Percentiles rank a stretch among this genome's conserved stretches.
Evolutionary conservation across 805 yeast species (phyloP).

Genomic region (Candida easanensis): DNA sequence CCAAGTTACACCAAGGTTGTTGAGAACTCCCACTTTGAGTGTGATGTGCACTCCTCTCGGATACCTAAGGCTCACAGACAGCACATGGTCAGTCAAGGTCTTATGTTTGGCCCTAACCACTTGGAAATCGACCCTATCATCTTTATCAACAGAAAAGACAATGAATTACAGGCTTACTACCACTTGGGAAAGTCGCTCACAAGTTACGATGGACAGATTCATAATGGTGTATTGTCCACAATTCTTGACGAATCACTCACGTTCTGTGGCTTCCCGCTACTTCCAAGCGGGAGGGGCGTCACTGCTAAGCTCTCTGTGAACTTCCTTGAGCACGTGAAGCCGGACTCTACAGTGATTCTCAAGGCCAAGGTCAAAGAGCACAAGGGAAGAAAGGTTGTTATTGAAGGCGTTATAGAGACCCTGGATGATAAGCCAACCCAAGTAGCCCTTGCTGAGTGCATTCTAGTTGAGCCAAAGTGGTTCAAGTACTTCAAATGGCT

Average conservation of each 20-base stretch:
- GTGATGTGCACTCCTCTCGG: constrained; percentile 37
- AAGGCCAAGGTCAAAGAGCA: constrained; percentile 60
- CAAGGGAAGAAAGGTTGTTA: constrained; percentile 80
- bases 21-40: constrained; percentile 25
- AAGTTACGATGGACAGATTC: constrained; percentile 72
- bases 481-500: constrained; percentile 66
- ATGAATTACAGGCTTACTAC: constrained; percentile 60
- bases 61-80: constrained; percentile 58
- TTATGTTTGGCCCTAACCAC: constrained; percentile 63
- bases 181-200: constrained; percentile 66
- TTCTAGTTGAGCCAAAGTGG: constrained; percentile 87
- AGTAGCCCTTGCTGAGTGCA: constrained; percentile 63
- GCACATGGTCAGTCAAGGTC: constrained; percentile 70
- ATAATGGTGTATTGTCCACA: constrained; percentile 78
- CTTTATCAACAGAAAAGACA: constrained; percentile 47
- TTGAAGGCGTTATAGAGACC: constrained; percentile 63
- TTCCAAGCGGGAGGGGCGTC: constrained; percentile 84
- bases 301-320: constrained; percentile 74
- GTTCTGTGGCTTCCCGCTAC: constrained; percentile 74
- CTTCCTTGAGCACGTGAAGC: constrained; percentile 47
- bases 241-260: constrained; percentile 83
- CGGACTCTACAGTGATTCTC: constrained; percentile 63
- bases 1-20: constrained; percentile 26
- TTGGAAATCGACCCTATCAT: constrained; percentile 76
- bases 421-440: constrained; percentile 38